Evolutionary conservation across 2,329 filamentous ascomycete genomes (phyloP), one percentile per base, ranked within the genome.

Genomic region (Scedosporium dehoogii): DNA sequence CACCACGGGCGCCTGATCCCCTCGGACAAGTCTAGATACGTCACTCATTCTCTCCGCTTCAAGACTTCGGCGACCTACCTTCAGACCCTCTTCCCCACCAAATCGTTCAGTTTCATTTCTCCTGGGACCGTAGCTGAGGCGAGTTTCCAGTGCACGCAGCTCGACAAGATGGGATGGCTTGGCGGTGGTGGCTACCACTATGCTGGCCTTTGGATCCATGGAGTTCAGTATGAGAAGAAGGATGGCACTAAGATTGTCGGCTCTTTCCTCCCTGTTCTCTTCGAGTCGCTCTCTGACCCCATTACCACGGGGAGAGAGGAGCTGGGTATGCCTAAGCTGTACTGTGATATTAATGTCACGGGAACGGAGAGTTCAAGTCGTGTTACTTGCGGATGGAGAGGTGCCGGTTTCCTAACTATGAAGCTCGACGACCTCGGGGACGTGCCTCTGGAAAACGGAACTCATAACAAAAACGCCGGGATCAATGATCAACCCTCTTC

Each of bases 151-250:
- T 71, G 73, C 21, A 81, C 70, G 76, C 74, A 61, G 1, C 69
- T 83, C 2, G 70, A 73, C 44, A 78, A 79, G 0, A 79, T 88
- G 75, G 75, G 80, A 33, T 88, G 85, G 84, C 77, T 88, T 0
- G 84, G 81, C 3, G 85, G 85, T 2, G 71, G 73, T 0, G 84
- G 85, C 0, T 88, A 88, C 68, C 78, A 73, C 18, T 78, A 81
- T 66, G 73, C 85, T 14, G 85, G 83, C 0, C 75, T 88, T 0
- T 87, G 85, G 67, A 79, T 88, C 16, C 85, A 88, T 64, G 85
- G 82, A 0, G 80, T 87, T 1, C 71, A 84, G 64, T 86, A 85
- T 65, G 75, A 71, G 1, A 81, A 79, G 65, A 72, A 75, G 69
- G 81, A 71, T 61, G 82, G 83, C 1, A 72, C 73, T 0, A 71